These are phyloP conservation scores for Trichosporon coremiiforme DNA, from an alignment of 1,284 basidiomycete species.

Conservation along the genomic window DNA sequence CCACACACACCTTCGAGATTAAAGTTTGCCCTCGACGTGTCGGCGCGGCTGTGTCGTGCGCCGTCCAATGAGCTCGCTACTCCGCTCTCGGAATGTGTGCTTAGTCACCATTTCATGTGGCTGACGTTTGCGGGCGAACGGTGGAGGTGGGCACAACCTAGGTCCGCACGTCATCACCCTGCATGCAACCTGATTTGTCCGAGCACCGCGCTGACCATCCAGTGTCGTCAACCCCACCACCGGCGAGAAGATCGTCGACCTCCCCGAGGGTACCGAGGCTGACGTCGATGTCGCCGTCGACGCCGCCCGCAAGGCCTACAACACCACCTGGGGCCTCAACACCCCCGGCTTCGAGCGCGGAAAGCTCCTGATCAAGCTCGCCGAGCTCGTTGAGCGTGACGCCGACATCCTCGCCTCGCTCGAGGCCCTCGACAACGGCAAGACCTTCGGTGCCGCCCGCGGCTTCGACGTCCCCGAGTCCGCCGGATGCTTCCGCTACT, in stretches of 20 bases:
- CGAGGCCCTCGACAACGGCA: constrained; percentile 76
- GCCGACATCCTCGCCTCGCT: constrained; percentile 72
- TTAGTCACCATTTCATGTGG: constrained; percentile 10
- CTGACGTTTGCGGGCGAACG: background rate
- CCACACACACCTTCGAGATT: background rate
- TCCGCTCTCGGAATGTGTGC: background rate
- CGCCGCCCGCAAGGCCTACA: constrained; percentile 75
- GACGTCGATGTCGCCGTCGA: constrained; percentile 77
- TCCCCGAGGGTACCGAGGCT: constrained; percentile 66
- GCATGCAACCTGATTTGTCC: background rate
- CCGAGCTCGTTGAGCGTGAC: constrained; percentile 71
- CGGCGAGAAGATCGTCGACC: constrained; percentile 68
- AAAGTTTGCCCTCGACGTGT: background rate
- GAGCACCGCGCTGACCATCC: constrained; percentile 21
- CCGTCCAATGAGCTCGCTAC: background rate
- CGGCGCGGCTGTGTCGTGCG: background rate
- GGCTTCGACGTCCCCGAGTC: constrained; percentile 65
- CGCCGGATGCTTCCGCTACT: constrained; percentile 70
- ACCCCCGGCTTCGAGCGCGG: constrained; percentile 65
- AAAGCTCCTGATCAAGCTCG: constrained; percentile 67
- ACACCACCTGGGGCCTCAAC: constrained; percentile 69
- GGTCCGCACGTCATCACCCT: background rate
- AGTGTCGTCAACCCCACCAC: constrained; percentile 79
- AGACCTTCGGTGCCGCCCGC: constrained; percentile 72
- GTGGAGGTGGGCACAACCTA: constrained; percentile 11